Conservation (phyloP, 2,329 filamentous ascomycete species). For the Colletotrichum sp. region DNA sequence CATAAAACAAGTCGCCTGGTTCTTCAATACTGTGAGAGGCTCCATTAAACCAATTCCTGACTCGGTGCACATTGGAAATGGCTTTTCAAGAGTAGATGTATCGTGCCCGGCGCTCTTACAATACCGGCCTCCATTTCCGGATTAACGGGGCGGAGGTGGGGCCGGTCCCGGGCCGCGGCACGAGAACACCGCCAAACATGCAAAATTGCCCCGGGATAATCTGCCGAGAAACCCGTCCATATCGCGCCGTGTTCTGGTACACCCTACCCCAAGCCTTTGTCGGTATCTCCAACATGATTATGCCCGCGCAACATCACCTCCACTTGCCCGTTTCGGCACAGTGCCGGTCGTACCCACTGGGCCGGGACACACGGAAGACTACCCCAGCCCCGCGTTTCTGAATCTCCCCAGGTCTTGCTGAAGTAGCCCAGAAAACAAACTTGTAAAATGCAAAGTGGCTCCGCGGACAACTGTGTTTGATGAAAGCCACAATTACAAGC, state of each 20-base stretch:
- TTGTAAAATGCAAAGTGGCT: rapidly evolving
- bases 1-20: rapidly evolving
- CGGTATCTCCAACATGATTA: too few relatives aligned
- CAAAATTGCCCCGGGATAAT: not conserved
- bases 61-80: too few relatives aligned
- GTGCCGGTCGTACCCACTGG: not conserved
- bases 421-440: rapidly evolving
- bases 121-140: not conserved
- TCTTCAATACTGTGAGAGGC: not conserved
- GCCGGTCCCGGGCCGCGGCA: not conserved
- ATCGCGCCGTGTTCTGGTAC: not conserved
- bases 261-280: not conserved
- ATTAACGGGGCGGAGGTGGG: not conserved
- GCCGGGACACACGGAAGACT: not conserved
- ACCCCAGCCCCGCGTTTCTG: not conserved
- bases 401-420: not conserved
- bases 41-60: too few relatives aligned
- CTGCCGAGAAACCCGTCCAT: not conserved
- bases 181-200: not conserved
- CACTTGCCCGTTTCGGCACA: not conserved
- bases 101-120: not conserved
- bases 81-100: not conserved
- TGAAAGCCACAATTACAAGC: rapidly evolving
- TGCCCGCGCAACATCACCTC: not conserved
- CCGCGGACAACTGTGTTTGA: too few relatives aligned